Evolutionary conservation across 352 stramenopile species (phyloP).

Genomic region (Pythium inflatum): DNA sequence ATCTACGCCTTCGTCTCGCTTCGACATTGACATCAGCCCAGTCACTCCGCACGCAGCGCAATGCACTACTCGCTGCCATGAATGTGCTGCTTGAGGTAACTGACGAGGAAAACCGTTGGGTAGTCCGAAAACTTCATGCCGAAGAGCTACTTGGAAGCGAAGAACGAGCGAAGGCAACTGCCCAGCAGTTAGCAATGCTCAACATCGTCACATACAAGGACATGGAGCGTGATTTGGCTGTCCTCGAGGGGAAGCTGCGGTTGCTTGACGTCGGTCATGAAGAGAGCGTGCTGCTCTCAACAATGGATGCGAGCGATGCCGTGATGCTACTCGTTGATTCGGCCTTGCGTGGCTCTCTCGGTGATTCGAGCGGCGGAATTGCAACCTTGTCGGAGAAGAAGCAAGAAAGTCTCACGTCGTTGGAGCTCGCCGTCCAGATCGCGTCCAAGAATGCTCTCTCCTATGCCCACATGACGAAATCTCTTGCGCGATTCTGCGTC

Average conservation of each 20-base stretch:
- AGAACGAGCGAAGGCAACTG: constrained; percentile 12
- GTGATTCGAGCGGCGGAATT: not conserved
- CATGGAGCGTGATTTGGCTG: constrained; percentile 55
- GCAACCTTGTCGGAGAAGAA: constrained; percentile 49
- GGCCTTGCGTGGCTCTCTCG: constrained; percentile 25
- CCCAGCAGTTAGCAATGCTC: constrained; percentile 34
- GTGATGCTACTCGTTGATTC: constrained; percentile 61
- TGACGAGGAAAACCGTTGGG: constrained; percentile 56
- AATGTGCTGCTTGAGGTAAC: constrained; percentile 47
- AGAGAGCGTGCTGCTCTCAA: constrained; percentile 59
- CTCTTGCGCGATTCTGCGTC: constrained; percentile 67
- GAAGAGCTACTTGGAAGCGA: constrained; percentile 44
- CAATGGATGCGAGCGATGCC: constrained; percentile 63
- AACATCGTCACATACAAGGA: constrained; percentile 71
- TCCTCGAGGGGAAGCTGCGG: constrained; percentile 69
- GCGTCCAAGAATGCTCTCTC: constrained; percentile 31
- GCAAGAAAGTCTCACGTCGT: constrained; percentile 43
- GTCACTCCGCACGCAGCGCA: constrained; percentile 61
- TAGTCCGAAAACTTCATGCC: constrained; percentile 72
- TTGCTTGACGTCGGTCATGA: constrained; percentile 56
- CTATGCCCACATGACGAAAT: constrained; percentile 60
- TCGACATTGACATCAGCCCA: constrained; percentile 41
- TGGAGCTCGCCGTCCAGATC: constrained; percentile 67
- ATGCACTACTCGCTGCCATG: constrained; percentile 56
- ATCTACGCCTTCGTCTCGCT: constrained; percentile 48